Evolutionary conservation across 108 stramenopile species (phyloP), one percentile per base, ranked within the genome.

Genomic region (Skeletonema costatum): DNA sequence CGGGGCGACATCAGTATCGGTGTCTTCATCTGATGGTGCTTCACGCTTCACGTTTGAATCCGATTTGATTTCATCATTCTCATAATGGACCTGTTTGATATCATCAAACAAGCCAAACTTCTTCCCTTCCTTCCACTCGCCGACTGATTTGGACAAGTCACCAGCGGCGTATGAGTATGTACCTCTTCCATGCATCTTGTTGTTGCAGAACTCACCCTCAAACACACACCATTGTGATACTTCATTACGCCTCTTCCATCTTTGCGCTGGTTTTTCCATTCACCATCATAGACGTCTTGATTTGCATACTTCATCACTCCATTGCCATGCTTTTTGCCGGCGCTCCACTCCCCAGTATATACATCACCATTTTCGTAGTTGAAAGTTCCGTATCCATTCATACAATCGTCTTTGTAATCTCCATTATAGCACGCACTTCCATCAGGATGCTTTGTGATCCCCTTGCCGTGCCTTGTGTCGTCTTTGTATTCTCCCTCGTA

Each of bases 391-490:
- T 78, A 13, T 7, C 90, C 90, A 19, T 88, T 29, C 25, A 25
- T 12, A 65, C 17, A 16, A 78, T 78, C 86, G 70, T 72, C 64
- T 51, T 66, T 63, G 85, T 82, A 90, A 16, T 89, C 88, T 19
- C 90, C 90, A 5, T 86, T 73, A 73, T 89, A 91, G 39, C 35
- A 68, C 32, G 75, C 25, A 25, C 25, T 36, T 36, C 90, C 90
- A 60, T 90, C 85, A 17, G 87, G 84, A 83, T 83, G 88, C 8
- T 76, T 82, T 73, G 89, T 88, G 32, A 69, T 78, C 1, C 95
- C 95, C 58, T 87, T 83, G 13, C 95, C 95, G 25, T 25, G 25
- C 25, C 0, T 25, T 0, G 0, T 25, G 25, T 25, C 0, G 0
- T 25, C 25, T 25, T 25, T 25, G 0, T 0, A 25, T 25, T 25